Conservation (phyloP, 2,329 filamentous ascomycete genomes). For the Dendrostoma leiphaemia region DNA sequence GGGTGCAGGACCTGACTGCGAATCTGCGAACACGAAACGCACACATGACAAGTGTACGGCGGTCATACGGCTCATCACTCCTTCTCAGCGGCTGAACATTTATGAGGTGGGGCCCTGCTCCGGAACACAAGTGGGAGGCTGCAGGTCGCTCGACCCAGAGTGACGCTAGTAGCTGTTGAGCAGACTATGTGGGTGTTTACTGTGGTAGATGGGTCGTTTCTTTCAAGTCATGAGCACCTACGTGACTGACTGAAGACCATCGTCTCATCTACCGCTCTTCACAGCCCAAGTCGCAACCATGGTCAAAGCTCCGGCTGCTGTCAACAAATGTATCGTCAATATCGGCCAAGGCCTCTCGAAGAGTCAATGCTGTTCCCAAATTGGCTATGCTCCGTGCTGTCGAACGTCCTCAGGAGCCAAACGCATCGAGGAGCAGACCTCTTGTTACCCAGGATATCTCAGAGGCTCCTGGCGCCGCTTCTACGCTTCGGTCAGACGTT, state of each 20-base stretch:
- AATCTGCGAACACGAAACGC: not conserved
- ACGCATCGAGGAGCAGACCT: not conserved
- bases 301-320: not conserved
- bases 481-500: too few species aligned
- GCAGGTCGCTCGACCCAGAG: too few species aligned
- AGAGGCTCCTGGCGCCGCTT: too few species aligned
- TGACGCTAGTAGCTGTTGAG: too few species aligned
- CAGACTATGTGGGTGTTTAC: too few species aligned
- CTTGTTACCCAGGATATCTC: not conserved
- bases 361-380: constrained; percentile 10
- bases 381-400: constrained; percentile 1
- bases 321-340: not conserved
- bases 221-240: not conserved
- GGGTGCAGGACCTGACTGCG: not conserved
- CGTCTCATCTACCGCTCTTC: not conserved
- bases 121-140: too few species aligned
- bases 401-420: not conserved
- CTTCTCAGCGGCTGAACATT: not conserved
- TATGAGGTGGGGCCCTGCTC: too few species aligned
- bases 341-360: not conserved
- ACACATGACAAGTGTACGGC: not conserved
- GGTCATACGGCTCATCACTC: not conserved
- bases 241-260: not conserved
- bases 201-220: too few species aligned
- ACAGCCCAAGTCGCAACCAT: not conserved